Conservation (phyloP, 139 green algal genomes). For the Volvox africanus region DNA sequence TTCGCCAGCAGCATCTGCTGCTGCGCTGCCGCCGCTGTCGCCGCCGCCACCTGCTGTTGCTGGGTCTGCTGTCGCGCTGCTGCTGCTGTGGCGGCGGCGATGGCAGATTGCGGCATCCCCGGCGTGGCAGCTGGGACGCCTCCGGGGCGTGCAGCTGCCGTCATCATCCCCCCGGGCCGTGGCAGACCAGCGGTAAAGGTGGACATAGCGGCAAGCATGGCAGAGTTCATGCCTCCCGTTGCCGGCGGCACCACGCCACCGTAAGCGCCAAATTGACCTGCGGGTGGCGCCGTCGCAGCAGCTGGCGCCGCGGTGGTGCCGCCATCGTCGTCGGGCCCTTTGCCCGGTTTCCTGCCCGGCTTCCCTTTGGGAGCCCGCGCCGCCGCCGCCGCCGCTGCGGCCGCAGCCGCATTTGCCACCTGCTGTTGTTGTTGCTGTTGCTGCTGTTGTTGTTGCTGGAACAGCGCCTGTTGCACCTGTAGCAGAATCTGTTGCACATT, state of each 20-base stretch:
- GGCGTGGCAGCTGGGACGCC: background rate
- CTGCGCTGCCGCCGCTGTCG: background rate
- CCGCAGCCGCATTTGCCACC: background rate
- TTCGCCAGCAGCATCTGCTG: background rate
- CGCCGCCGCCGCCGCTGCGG: background rate
- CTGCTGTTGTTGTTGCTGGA: background rate
- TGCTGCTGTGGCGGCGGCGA: background rate
- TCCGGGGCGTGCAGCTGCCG: background rate
- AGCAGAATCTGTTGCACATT: background rate
- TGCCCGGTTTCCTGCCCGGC: slow-evolving; percentile 12
- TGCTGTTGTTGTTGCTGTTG: slow-evolving; percentile 21
- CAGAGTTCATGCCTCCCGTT: background rate
- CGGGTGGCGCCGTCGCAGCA: background rate
- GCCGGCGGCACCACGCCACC: background rate
- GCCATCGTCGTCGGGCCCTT: background rate
- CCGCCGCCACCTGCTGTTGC: background rate
- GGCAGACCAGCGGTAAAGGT: background rate
- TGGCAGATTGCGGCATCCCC: background rate
- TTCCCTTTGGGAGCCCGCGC: background rate
- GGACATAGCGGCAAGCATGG: background rate
- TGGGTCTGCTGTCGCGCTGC: background rate
- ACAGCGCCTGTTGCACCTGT: background rate
- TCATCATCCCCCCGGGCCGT: background rate
- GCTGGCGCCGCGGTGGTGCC: background rate
- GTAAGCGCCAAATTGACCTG: background rate